phyloP scores from a whole-genome alignment of 1,139 yeast genomes.

The Yamadazyma membranifaciens region DNA sequence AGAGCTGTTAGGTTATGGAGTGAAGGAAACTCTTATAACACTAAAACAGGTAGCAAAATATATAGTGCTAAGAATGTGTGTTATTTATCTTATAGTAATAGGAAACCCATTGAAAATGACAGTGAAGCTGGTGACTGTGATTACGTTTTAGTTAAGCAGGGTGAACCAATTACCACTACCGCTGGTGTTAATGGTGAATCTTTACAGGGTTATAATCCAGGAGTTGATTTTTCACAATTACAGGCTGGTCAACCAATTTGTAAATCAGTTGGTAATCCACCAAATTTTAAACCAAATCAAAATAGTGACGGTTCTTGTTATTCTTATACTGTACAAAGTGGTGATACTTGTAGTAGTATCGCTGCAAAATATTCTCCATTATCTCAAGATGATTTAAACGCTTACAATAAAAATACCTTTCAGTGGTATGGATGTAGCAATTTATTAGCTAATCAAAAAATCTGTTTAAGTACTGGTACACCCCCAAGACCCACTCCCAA shows the following conservation, averaged over 20 bases:
- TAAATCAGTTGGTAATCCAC: constrained; percentile 11
- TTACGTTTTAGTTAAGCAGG: constrained; percentile 7
- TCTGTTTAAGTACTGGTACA: constrained; percentile 17
- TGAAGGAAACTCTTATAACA: constrained; percentile 10
- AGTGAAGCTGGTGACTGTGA: constrained; percentile 12
- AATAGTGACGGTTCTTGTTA: constrained; percentile 10
- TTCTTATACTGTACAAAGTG: constrained; percentile 9
- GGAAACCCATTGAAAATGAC: constrained; percentile 11
- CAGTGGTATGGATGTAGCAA: constrained; percentile 17
- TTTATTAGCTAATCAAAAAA: constrained; percentile 10
- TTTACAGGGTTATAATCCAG: constrained; percentile 14
- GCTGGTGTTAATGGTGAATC: constrained; percentile 14
- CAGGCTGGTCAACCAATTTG: constrained; percentile 13
- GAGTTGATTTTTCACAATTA: constrained; percentile 10
- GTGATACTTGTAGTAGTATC: constrained; percentile 13
- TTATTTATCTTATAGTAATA: constrained; percentile 10
- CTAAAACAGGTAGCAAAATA: constrained; percentile 8
- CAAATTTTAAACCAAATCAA: constrained; percentile 8
- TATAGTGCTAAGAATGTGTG: constrained; percentile 7
- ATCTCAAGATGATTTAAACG: constrained; percentile 8
- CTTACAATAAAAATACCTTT: constrained; percentile 15
- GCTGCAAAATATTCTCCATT: constrained; percentile 9
- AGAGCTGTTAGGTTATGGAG: constrained; percentile 17
- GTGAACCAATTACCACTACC: constrained; percentile 6
- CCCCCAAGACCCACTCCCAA: constrained; percentile 16